Base-by-base conservation (phyloP, 331 rosid species). In the Quercus lobata region DNA sequence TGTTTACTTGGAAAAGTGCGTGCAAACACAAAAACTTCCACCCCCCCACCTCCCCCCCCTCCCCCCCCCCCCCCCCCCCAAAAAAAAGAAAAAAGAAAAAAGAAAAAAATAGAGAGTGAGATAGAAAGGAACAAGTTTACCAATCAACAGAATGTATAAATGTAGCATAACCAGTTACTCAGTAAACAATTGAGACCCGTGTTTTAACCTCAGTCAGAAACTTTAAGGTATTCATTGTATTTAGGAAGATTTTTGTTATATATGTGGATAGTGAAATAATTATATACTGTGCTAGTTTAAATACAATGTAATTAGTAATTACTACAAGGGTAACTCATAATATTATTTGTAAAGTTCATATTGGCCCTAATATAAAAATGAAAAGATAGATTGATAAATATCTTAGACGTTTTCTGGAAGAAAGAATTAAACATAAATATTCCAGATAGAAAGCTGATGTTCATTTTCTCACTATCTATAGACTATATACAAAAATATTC, bases 71-170 rank as follows among this genome's bases (percentile, higher is more conserved):
- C 53, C 16, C 16, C 53, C 15, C 0, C 3, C 0, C 14, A 4
- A 46, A 3, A n/a, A n/a, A n/a, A n/a, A n/a, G n/a, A 12, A 0
- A 2, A 3, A 46, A 3, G 0, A 12, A 0, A 49, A 3, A 32
- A 10, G 0, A 10, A 1, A 6, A 35, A 14, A 49, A 49, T 3
- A 14, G 54, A 49, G 17, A 49, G 46, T 41, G 46, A 41, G 46
- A 8, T 41, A 41, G 46, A 49, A 14, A 12, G 54, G 54, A 49
- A 4, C 17, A 49, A 49, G 54, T 49, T 60, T 11, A 60, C 30
- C 66, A 21, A 60, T 27, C 66, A 24, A 60, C 17, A 21, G 32
- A 22, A 21, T 9, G 30, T 24, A 24, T 60, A 60, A 60, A 60
- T 60, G 66, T 24, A 11, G 34, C 30, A 22, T 24, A 24, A 0